A percentile compares a stretch with the other conserved stretches of the same genome.
These are phyloP conservation scores for Amaranthus cruentus DNA, from an alignment of 148 eudicot species.

Conservation along the genomic window DNA sequence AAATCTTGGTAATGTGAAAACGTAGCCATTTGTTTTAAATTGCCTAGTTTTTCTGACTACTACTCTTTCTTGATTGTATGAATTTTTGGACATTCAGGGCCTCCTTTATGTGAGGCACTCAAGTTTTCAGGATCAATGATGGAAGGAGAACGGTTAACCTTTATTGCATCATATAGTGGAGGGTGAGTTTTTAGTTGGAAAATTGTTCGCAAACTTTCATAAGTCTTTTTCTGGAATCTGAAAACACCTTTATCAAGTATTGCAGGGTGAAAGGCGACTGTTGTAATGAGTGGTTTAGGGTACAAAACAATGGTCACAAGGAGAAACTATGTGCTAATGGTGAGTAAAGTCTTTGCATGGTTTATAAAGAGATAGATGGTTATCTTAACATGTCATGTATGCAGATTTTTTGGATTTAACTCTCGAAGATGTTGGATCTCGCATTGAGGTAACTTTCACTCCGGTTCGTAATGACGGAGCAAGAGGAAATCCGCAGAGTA, in stretches of 20 bases:
- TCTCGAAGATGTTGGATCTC: slow-evolving; percentile 69
- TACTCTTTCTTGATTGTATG: not conserved
- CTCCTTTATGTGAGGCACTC: slow-evolving; percentile 72
- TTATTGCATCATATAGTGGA: slow-evolving; percentile 76
- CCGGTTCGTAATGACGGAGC: slow-evolving; percentile 81
- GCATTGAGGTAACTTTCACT: slow-evolving; percentile 65
- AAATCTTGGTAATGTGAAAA: no score
- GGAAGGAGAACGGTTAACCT: slow-evolving; percentile 69
- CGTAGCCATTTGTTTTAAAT: no score
- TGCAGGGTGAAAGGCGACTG: slow-evolving; percentile 81
- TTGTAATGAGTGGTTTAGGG: slow-evolving; percentile 76
- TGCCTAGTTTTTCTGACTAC: no score
- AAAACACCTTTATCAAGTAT: slow-evolving; percentile 14
- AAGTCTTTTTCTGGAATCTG: not conserved
- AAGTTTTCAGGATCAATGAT: slow-evolving; percentile 56
- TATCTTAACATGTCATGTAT: slow-evolving; percentile 13
- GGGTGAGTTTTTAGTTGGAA: slow-evolving; percentile 44
- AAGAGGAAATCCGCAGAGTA: slow-evolving; percentile 46
- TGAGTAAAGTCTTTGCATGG: slow-evolving; percentile 21
- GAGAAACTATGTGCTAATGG: slow-evolving; percentile 64
- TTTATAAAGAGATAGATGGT: slow-evolving; percentile 8
- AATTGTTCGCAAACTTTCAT: slow-evolving; percentile 1
- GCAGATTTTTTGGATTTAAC: slow-evolving; percentile 69
- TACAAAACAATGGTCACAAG: slow-evolving; percentile 49
- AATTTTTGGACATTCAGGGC: slow-evolving; percentile 47